Base-by-base conservation (phyloP, 345 rosid genomes). In the Bruguiera sexangula region DNA sequence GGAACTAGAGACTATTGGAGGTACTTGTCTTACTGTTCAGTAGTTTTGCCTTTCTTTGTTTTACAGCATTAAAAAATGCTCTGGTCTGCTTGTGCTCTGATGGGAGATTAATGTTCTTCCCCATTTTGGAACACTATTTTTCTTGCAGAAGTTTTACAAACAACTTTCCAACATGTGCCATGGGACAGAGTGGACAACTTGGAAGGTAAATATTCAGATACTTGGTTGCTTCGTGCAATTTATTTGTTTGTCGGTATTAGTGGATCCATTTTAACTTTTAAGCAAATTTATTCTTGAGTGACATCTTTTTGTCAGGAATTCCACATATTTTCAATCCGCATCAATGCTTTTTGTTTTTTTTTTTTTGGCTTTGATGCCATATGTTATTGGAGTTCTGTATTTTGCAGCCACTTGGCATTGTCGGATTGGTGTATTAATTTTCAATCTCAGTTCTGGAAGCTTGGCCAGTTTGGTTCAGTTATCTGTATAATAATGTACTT, bases 1-100 rank as follows among this genome's bases (percentile, higher is more conserved):
- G 74, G 98, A 96, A 78, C 83, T 92, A 69, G 97, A 96, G 73
- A 82, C 81, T 57, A 69, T 96, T 77, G 85, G 88, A 83, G 99
- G 99, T 96, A 86, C 29, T 53, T 20, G 60, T 20, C 27, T 22
- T 27, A 36, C 26, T 69, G 54, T 68, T 60, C 18, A 3, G 4
- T 43, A 15, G 18, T 18, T 68, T 55, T 48, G 36, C 31, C 60
- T 75, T 56, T 21, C 48, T 60, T 48, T 15, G 11, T 67, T 59
- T 50, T 66, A 8, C 29, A 1, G 52, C 16, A 11, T 52, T 67
- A 20, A 43, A 57, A 31, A 53, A 43, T 34, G 13, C 29, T 58
- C 13, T 60, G 29, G 24, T 75, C 15, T 55, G 50, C 19, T 43
- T 43, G 50, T 43, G 50, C 6, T 13, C 50, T 13, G 50, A 43